Conservation (phyloP, 441 rosid species). For the Raphanus hybrid region DNA sequence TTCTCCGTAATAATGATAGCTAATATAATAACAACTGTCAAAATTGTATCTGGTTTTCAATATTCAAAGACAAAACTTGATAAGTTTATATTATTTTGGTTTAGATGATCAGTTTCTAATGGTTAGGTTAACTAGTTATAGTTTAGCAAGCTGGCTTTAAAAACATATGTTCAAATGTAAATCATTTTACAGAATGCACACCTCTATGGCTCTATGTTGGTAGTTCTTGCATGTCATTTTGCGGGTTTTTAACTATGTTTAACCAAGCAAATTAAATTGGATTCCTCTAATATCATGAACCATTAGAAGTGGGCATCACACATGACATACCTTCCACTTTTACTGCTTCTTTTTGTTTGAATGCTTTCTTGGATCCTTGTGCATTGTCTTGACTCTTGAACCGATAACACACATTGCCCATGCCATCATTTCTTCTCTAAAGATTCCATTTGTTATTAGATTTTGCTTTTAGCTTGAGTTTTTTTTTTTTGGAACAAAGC, state of each 20-base stretch:
- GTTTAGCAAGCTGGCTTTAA: too few species aligned
- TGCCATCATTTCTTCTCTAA: slow-evolving; percentile 31
- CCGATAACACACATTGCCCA: slow-evolving; percentile 22
- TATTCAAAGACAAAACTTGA: background rate
- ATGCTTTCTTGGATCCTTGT: slow-evolving; percentile 33
- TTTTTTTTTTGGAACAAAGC: background rate
- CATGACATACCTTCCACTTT: slow-evolving; percentile 31
- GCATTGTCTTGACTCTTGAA: slow-evolving; percentile 29
- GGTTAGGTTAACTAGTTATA: too few species aligned
- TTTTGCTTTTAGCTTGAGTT: background rate
- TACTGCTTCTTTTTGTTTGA: slow-evolving; percentile 20
- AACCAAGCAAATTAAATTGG: background rate
- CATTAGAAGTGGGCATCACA: slow-evolving; percentile 21
- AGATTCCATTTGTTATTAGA: slow-evolving; percentile 28
- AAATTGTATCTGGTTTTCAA: background rate
- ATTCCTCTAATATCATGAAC: slow-evolving; percentile 7
- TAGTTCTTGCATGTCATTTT: background rate
- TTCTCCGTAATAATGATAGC: background rate
- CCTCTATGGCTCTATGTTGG: too few species aligned
- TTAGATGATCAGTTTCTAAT: background rate
- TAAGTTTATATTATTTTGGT: background rate
- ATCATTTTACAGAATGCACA: too few species aligned
- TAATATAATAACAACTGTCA: background rate
- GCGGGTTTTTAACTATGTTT: background rate
- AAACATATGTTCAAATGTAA: too few species aligned